Evolutionary conservation across 192 early-diverging fungal genomes (phyloP), one percentile per base, ranked within the genome.

Genomic region (Jimgerdemannia lactiflua): DNA sequence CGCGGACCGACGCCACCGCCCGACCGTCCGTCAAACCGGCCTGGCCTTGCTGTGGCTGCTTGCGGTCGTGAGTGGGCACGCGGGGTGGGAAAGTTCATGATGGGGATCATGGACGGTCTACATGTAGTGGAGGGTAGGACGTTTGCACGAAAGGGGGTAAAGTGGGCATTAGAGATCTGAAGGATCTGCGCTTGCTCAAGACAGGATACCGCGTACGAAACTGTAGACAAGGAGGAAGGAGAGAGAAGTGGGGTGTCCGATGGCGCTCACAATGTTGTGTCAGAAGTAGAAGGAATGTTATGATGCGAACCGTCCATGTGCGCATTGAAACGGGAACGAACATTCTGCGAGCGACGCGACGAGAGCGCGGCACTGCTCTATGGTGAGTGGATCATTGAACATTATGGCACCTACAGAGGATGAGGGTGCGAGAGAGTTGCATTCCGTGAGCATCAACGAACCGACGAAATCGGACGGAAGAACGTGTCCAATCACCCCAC

Each of bases 301-400:
- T 0, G 4, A 6, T 69, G 29, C 18, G 39, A 75, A 82, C 80
- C 80, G 75, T 39, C 89, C 89, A 77, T 90, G 89, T 14, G 89
- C 89, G 75, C 89, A 91, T 67, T 90, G 91, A 70, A 92, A 92
- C n/a, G 91, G 89, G 71, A 84, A 90, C 39, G 66, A 73, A 70
- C 91, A 93, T 3, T 74, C 64, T 2, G 88, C 72, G 19, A 95
- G 70, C 43, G 83, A 75, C 4, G 77, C 10, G 3, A 94, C 79
- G n/a, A 95, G 69, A 11, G 71, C 43, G 67, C 77, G 65, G 80
- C 92, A 94, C 59, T 86, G 77, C 3, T 74, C 69, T 7, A 74
- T 11, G 0, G 83, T 77, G 3, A 95, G 80, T 19, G 69, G 71
- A 64, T 93, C 91, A 59, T 92, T 92, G 79, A 95, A 95, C 89